Base-by-base conservation (phyloP, 2,329 filamentous ascomycete genomes). In the Juglanconis sp. region DNA sequence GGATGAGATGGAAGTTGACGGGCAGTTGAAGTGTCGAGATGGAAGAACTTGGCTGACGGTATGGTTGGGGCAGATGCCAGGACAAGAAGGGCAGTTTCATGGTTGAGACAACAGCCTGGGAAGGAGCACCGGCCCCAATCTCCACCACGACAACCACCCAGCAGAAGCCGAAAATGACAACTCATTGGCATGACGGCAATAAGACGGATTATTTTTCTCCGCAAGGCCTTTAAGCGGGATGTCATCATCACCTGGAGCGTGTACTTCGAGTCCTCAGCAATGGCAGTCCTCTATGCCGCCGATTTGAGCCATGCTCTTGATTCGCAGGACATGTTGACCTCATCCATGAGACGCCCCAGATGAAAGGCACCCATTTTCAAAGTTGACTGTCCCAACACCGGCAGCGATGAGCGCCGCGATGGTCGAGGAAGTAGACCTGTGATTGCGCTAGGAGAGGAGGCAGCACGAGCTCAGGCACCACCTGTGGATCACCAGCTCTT, bases 31-130 rank as follows among this genome's bases (percentile, higher is more conserved):
- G 24, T 40, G 35, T 24, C 31, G 46, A 35, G 38, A 34, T 13
- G 30, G 31, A 32, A 56, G 15, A 47, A 52, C 8, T 15, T 30
- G 11, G 49, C 35, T 52, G 32, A 32, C 36, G 13, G n/a, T 7
- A 1, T 24, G 24, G 31, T 52, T 48, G 17, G 24, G 31, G 42
- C 69, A 88, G 86, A 66, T 88, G 86, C 70, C 74, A 76, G 61
- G 84, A 87, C 71, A 79, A 74, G 66, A 82, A 82, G 13, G 82
- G 82, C 4, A 74, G 61, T 7, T 88, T 88, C 66, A 81, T 77
- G 70, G 81, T 87, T 48, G 86, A 88, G 73, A 88, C 86, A 31
- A 88, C 86, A 11, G 77, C 79, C 48, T 88, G 85, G 85, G 85
- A 88, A 72, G 77, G 66, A 13, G 47, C 56, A 38, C 11, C 13